Conservation (phyloP, 2,329 filamentous ascomycete genomes). For the Ceratocystiopsis minuta region DNA sequence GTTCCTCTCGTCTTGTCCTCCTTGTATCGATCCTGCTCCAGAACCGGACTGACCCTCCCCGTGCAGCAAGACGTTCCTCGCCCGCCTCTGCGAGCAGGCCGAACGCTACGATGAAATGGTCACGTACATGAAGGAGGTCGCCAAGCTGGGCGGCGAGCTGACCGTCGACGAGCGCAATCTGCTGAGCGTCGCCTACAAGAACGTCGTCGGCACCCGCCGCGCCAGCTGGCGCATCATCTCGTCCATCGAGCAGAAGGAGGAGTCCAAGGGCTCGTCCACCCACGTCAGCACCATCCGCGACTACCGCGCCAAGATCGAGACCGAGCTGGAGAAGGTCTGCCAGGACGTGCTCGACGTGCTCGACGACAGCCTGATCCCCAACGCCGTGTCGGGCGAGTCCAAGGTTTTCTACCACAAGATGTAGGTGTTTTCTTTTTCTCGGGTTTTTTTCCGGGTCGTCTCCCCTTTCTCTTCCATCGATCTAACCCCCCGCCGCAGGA, state of each 20-base stretch:
- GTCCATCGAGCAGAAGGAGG: constrained; percentile 99
- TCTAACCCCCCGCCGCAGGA: constrained; percentile 37
- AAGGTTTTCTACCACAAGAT: constrained; percentile 99
- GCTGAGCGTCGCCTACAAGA: constrained; percentile 98
- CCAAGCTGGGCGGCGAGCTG: constrained; percentile 66
- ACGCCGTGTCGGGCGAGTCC: constrained; percentile 86
- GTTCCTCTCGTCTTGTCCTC: background rate
- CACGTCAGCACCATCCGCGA: constrained; percentile 90
- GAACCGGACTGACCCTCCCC: constrained; percentile 1
- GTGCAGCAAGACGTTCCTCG: constrained; percentile 95
- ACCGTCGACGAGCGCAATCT: constrained; percentile 97
- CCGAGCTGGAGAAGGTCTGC: constrained; percentile 92
- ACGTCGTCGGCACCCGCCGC: constrained; percentile 94
- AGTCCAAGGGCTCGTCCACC: constrained; percentile 90
- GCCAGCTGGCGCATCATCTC: constrained; percentile 99
- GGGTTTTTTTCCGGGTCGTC: background rate
- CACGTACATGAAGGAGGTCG: constrained; percentile 99
- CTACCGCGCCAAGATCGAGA: constrained; percentile 97
- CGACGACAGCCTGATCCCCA: constrained; percentile 84
- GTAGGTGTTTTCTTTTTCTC: constrained; percentile 26
- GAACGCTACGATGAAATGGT: constrained; percentile 99
- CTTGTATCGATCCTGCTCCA: background rate
- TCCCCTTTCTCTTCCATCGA: background rate
- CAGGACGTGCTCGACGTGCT: constrained; percentile 92
- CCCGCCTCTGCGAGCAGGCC: constrained; percentile 98